Evolutionary conservation across 1,284 basidiomycete genomes (phyloP), one percentile per base, ranked within the genome.

Genomic region (Dichomitus squalens): DNA sequence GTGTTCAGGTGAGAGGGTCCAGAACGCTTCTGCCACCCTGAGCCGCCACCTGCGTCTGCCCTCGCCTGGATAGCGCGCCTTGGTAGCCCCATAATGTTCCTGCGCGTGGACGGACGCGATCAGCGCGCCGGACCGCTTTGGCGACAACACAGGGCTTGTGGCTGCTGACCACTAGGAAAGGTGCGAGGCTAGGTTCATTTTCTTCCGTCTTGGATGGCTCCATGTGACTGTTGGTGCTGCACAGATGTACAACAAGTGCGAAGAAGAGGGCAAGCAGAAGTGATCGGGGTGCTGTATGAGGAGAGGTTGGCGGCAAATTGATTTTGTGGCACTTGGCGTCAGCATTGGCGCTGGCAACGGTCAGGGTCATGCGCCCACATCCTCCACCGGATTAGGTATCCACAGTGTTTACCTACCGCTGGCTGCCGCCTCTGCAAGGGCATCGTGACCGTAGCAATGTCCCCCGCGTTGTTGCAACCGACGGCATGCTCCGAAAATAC

Each of bases 11-110:
- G 67, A 49, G 20, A 72, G 59, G 11, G 64, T 48, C 75, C 77
- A 81, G 54, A 81, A 79, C 38, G 70, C 65, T 9, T 75, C 70
- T 31, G 73, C 73, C 29, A 74, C 66, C 23, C 71, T 73, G 21
- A 81, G 63, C 39, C 70, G 68, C 73, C 74, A 73, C 44, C 60
- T 68, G 20, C 80, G 73, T n/a, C 76, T 72, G 29, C 77, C 76
- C 60, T 77, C 76, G 16, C 64, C 58, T 25, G 76, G 77, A 53
- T 71, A 65, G 8, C 46, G 66, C 4, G 58, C 61, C 58, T 76
- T 79, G n/a, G 70, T 55, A 20, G 66, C 57, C 4, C 68, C 54
- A 52, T 81, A 81, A 51, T 67, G 60, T 59, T 66, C 72, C 77
- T 80, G 60, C 21, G 55, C 41, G 41, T n/a, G 23, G 33, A 14